phyloP scores from a whole-genome alignment of 331 rosid species.

The Dryas integrifolia region DNA sequence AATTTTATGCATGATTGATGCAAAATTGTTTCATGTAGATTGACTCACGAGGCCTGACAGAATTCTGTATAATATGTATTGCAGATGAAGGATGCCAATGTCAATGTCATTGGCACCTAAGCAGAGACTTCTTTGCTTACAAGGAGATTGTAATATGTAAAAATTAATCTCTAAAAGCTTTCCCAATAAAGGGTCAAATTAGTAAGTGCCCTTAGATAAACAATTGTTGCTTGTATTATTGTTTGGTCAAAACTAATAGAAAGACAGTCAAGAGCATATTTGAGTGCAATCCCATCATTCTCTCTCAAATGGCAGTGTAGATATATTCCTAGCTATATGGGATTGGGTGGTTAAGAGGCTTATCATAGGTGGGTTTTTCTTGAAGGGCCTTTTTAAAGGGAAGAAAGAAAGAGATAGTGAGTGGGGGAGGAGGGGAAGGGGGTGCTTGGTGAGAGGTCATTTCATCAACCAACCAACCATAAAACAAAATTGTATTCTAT shows the following conservation, averaged over 20 bases:
- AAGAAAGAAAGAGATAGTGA: conserved; percentile 14
- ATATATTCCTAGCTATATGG: conserved; percentile 36
- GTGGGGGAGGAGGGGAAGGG: conserved; percentile 1
- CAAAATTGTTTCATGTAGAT: not conserved
- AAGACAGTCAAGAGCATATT: conserved; percentile 60
- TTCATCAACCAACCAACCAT: conserved; percentile 60
- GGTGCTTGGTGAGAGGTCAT: conserved; percentile 72
- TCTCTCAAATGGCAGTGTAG: conserved; percentile 27
- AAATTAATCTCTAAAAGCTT: conserved; percentile 27
- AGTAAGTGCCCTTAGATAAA: conserved; percentile 21
- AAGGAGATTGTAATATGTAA: conserved; percentile 17
- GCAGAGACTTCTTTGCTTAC: conserved; percentile 1
- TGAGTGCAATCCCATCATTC: conserved; percentile 63
- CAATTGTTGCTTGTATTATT: conserved; percentile 31
- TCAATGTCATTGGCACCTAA: not conserved
- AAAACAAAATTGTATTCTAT: conserved; percentile 48
- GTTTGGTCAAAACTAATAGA: conserved; percentile 50
- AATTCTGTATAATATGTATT: not conserved
- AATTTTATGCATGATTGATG: not conserved
- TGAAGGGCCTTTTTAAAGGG: conserved; percentile 26
- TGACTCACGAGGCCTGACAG: not conserved
- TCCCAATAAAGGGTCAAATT: conserved; percentile 39
- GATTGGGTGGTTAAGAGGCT: conserved; percentile 29
- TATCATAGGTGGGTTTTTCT: conserved; percentile 20
- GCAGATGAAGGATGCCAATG: conserved; percentile 5